Base-by-base conservation (phyloP, 1,139 yeast species). In the Candida glucosophila region DNA sequence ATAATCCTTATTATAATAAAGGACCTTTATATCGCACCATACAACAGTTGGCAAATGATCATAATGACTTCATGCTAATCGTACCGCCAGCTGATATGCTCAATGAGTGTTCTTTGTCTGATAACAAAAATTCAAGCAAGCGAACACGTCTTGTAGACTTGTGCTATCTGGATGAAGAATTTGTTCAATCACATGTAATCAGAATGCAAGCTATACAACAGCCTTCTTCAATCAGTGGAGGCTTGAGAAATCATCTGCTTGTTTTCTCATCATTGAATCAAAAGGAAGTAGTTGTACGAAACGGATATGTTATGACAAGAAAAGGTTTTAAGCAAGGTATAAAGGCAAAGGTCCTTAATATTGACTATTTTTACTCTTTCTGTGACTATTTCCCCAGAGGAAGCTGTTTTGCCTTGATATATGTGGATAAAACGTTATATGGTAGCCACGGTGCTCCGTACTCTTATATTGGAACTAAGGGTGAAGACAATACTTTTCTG, bases 181-280 rank as follows among this genome's bases (percentile, higher is more conserved):
- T 82, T 43, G 55, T 83, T 6, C 67, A 69, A 27, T 72, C 86
- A 1, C 95, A 85, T 49, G 68, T 85, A 14, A 49, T 82, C 15
- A 55, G 64, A 29, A 51, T 58, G 5, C 23, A 20, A 11, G 20
- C 12, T 10, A 14, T 5, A 8, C n/a, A 14, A 6, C 15, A 12
- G 8, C 36, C 49, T 12, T 41, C 55, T 2, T 50, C 63, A 6
- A 40, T 43, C 21, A 48, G 64, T 2, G 44, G 66, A 12, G 48
- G 61, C 7, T 54, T 73, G 2, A 58, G 66, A 33, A 47, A 43
- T 14, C 58, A 52, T 25, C 67, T 60, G 65, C 52, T 51, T 5
- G 51, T 70, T 16, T 77, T 68, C 42, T 57, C 58, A 27, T 78
- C 92, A 0, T 40, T 77, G 25, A 79, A 70, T 42, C 74, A 73